These are phyloP conservation scores for Penicillium sp. DNA, from an alignment of 2,329 filamentous ascomycete genomes.

Conservation along the genomic window DNA sequence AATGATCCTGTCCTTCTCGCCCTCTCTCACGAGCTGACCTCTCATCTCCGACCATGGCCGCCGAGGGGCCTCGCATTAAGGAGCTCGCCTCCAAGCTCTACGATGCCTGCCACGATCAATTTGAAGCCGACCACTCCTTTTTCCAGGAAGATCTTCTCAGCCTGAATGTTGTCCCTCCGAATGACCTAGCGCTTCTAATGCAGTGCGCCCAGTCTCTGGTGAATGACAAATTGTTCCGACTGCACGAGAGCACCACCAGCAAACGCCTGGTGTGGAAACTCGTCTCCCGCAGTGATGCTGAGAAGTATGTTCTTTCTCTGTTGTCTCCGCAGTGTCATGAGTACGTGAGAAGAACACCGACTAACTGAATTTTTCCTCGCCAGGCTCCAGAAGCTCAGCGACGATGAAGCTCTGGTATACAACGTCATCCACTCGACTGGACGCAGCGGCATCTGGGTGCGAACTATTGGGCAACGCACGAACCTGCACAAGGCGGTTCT, in stretches of 20 bases:
- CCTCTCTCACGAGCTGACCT: conserved; percentile 10
- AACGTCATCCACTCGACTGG: conserved; percentile 82
- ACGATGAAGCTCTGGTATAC: conserved; percentile 82
- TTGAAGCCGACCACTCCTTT: conserved; percentile 44
- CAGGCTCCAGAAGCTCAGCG: conserved; percentile 48
- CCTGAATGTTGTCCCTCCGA: conserved; percentile 44
- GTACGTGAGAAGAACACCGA: too few species aligned
- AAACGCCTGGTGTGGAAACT: conserved; percentile 49
- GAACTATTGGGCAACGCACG: conserved; percentile 73
- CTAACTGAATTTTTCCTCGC: conserved; percentile 12
- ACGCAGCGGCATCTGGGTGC: conserved; percentile 85
- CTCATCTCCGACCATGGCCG: conserved; percentile 31
- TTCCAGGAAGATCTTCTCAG: conserved; percentile 47
- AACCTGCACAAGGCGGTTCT: conserved; percentile 82
- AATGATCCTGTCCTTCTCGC: conserved; percentile 28
- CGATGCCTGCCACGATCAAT: conserved; percentile 42
- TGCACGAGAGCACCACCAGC: conserved; percentile 44
- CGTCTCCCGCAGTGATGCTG: conserved; percentile 48
- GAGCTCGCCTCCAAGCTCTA: conserved; percentile 48
- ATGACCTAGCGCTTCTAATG: conserved; percentile 43
- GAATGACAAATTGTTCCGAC: conserved; percentile 47
- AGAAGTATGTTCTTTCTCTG: conserved; percentile 39
- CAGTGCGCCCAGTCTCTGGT: conserved; percentile 47
- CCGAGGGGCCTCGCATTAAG: conserved; percentile 34
- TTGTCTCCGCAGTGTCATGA: background rate